phyloP scores from a whole-genome alignment of 305 asterid genomes.

The Fraxinus paxiana region DNA sequence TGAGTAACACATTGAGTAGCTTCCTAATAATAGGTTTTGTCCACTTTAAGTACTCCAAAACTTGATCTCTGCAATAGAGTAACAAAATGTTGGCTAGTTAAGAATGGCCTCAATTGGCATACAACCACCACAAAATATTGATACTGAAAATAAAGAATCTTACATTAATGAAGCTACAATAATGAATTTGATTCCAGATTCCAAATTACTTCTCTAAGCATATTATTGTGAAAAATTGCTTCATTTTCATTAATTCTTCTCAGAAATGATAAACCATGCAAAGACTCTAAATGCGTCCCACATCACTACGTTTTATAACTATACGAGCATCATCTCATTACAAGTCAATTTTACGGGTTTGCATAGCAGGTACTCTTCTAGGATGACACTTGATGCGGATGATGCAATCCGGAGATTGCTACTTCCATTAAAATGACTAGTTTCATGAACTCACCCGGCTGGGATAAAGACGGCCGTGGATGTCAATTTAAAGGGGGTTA shows the following conservation, averaged over 20 bases:
- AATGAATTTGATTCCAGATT: not conserved
- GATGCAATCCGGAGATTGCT: not conserved
- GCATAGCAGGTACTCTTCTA: not conserved
- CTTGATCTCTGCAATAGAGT: conserved; percentile 32
- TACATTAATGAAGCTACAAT: not conserved
- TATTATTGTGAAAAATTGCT: not conserved
- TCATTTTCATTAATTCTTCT: not conserved
- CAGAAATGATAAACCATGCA: not conserved
- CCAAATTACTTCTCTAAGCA: not conserved
- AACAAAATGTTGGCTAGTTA: not conserved
- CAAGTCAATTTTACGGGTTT: not conserved
- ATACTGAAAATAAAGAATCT: not conserved
- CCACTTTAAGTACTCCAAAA: conserved; percentile 42
- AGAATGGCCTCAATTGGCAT: not conserved
- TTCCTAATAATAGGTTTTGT: conserved; percentile 37
- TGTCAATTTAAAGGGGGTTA: not conserved
- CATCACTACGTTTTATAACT: not conserved
- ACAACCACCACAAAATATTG: not conserved
- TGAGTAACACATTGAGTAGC: conserved; percentile 35
- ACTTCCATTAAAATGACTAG: not conserved
- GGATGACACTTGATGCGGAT: not conserved
- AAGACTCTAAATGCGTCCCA: not conserved
- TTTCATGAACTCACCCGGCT: not conserved
- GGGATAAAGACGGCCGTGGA: not conserved
- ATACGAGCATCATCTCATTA: not conserved